Percentiles rank a stretch among this genome's conserved stretches.
These are phyloP conservation scores for Talaromyces ruber DNA, from an alignment of 495 filamentous ascomycete species.

Conservation along the genomic window DNA sequence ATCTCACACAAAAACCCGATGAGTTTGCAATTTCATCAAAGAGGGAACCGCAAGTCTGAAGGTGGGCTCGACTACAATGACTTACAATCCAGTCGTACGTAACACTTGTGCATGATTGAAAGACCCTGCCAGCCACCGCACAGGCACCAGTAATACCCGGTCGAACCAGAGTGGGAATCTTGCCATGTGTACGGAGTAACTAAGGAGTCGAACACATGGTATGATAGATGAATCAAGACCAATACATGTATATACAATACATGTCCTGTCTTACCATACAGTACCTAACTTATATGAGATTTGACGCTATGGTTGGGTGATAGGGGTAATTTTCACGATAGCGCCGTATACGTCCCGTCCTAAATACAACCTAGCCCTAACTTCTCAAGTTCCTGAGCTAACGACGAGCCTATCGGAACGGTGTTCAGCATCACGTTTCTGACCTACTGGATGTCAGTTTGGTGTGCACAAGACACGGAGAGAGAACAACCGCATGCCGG, in stretches of 20 bases:
- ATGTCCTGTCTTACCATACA: not conserved
- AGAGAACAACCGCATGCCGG: not conserved
- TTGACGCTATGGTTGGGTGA: not conserved
- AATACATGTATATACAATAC: not conserved
- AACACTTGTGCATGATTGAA: not conserved
- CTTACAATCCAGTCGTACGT: not conserved
- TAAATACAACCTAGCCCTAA: not conserved
- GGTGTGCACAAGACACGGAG: not conserved
- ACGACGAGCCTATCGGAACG: constrained; percentile 1
- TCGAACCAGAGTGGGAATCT: not conserved
- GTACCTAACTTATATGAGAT: not conserved
- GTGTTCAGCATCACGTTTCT: not conserved
- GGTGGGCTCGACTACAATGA: not conserved
- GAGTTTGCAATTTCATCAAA: not conserved
- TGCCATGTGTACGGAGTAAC: not conserved
- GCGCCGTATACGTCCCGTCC: not conserved
- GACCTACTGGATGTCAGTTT: not conserved
- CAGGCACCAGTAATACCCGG: not conserved
- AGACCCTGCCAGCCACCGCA: not conserved
- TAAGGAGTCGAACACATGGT: not conserved
- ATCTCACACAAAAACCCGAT: not conserved
- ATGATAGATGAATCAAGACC: not conserved
- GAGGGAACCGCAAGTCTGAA: too few relatives aligned
- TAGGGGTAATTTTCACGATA: not conserved
- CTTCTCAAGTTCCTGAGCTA: not conserved